Base-by-base conservation (phyloP, 805 yeast species). In the Yarrowia divulgata region DNA sequence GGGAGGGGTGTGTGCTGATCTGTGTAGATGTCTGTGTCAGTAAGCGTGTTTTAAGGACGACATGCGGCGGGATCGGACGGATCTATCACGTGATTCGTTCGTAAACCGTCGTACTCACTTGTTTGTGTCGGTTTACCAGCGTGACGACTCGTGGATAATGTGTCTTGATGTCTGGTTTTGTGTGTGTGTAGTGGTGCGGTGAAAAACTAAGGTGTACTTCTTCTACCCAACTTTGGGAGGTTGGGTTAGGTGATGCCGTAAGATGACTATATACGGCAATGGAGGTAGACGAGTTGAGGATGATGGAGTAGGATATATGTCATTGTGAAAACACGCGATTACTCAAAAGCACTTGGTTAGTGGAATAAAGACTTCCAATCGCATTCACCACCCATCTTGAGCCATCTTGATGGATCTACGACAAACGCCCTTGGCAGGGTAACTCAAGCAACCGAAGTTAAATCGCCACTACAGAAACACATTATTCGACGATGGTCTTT, bases 151-250 rank as follows among this genome's bases (percentile, higher is more conserved):
- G 62, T 39, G 8, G 13, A 6, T 18, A 14, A 39, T 57, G 49
- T 42, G 64, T 43, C 64, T 57, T 57, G 64, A 39, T 57, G 64
- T 42, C 48, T 43, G 64, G 49, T 29, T 42, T n/a, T 55, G 37
- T 34, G 37, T 34, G 49, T 42, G 64, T 40, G 37, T 29, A 57
- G 64, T 57, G 49, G 64, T 57, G 60, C 60, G 64, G 64, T 57
- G 64, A 57, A 57, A 57, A 57, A 57, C 64, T 57, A 57, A 57
- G 64, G 64, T 57, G 64, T 32, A 42, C 34, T 43, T 42, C 29
- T 29, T 23, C 12, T 45, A 42, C 39, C 49, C 46, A 10, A 34
- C 37, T n/a, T 42, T 57, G 49, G 49, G 49, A 57, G 45, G 40
- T 57, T 57, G 64, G 64, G 64, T 57, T 57, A 57, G 64, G 64